A percentile compares a stretch with the other conserved stretches of the same genome.
phyloP scores from a whole-genome alignment of 1,139 yeast species.

The Kurtzmaniella natalensis region DNA sequence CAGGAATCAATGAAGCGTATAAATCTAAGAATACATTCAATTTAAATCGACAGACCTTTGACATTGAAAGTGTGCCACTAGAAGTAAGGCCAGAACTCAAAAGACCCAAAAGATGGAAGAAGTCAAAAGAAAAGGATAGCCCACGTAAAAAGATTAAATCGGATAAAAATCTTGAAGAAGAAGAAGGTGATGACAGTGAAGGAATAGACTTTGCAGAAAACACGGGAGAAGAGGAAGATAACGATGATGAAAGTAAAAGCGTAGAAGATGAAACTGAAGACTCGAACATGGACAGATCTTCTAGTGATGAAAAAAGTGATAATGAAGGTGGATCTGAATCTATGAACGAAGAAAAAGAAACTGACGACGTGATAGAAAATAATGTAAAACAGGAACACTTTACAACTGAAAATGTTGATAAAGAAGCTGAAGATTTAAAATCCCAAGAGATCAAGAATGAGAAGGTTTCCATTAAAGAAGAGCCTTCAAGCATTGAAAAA shows the following conservation, averaged over 20 bases:
- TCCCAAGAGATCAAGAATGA: too few relatives aligned
- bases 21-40: conserved; percentile 15
- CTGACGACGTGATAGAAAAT: too few relatives aligned
- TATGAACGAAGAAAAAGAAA: too few relatives aligned
- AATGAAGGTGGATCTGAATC: conserved; percentile 2
- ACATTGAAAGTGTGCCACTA: conserved; percentile 16
- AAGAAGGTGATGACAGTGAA: conserved; percentile 5
- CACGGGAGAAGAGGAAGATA: neutral
- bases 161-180: conserved; percentile 2
- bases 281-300: conserved; percentile 5
- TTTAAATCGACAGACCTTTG: conserved; percentile 17
- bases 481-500: too few relatives aligned
- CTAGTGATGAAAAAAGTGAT: conserved; percentile 5
- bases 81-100: conserved; percentile 14
- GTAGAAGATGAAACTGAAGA: conserved; percentile 8
- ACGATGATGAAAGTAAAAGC: conserved; percentile 6
- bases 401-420: too few relatives aligned
- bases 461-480: too few relatives aligned
- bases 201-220: neutral
- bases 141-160: neutral
- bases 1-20: conserved; percentile 21
- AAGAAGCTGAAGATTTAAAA: too few relatives aligned
- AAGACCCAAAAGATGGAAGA: neutral
- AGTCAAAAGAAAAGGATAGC: conserved; percentile 1
- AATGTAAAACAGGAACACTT: too few relatives aligned